Conservation (phyloP, 176 grass and related monocot genomes). For the Aegilops tauschii region DNA sequence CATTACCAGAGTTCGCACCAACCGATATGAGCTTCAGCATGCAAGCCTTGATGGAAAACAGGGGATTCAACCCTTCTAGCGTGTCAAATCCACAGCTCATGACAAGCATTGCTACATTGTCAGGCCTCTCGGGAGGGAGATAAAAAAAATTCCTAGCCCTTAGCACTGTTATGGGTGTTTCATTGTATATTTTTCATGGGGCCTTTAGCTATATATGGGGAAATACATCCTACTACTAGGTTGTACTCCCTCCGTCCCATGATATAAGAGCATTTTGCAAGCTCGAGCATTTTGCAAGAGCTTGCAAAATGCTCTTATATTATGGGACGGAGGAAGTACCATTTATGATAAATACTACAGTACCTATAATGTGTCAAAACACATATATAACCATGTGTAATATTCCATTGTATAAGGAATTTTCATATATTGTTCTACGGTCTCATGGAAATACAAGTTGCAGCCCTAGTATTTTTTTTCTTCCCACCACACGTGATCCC, state of each 20-base stretch:
- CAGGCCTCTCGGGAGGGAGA: not conserved
- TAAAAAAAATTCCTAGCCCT: not conserved
- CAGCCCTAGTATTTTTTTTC: not conserved
- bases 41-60: slow-evolving; percentile 6
- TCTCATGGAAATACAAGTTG: not conserved
- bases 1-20: not conserved
- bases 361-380: no score
- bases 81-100: not conserved
- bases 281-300: no score
- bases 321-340: no score
- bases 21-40: slow-evolving; percentile 8
- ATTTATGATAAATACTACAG: no score
- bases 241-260: no score
- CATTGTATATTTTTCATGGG: not conserved
- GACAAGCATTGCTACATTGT: not conserved
- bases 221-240: not conserved
- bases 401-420: not conserved
- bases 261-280: no score
- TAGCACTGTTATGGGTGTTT: not conserved
- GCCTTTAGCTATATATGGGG: not conserved
- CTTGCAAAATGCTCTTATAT: no score
- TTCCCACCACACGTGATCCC: not conserved
- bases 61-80: not conserved
- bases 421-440: not conserved
- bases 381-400: no score